Conservation (phyloP, 2,329 filamentous ascomycete species). For the Camptophora hylomeconis region DNA sequence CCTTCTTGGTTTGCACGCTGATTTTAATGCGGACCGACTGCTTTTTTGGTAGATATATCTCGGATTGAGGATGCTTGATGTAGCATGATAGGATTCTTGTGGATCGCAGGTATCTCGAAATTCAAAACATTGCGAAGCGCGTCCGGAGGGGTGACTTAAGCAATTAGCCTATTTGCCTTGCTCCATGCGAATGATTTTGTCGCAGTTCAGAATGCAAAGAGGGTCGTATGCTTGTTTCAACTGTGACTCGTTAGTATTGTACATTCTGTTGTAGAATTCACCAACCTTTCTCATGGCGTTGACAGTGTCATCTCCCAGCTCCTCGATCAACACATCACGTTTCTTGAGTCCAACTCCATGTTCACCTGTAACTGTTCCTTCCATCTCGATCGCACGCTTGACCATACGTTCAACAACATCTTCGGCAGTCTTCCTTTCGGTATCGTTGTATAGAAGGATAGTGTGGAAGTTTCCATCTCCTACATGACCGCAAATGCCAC, state of each 20-base stretch:
- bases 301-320: conserved; percentile 47
- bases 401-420: conserved; percentile 57
- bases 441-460: conserved; percentile 48
- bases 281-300: conserved; percentile 52
- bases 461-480: conserved; percentile 65
- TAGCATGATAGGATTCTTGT: too few species aligned
- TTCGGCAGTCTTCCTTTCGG: conserved; percentile 42
- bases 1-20: too few species aligned
- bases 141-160: too few species aligned
- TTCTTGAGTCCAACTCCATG: conserved; percentile 61
- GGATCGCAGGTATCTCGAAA: too few species aligned
- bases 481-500: conserved; percentile 58
- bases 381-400: conserved; percentile 54
- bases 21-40: too few species aligned
- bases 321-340: conserved; percentile 50
- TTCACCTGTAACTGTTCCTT: conserved; percentile 60
- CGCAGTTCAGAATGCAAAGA: conserved; percentile 51
- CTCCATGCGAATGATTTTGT: conserved; percentile 50
- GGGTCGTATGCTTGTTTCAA: conserved; percentile 54
- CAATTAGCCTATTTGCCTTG: conserved; percentile 10
- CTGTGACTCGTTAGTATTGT: conserved; percentile 23
- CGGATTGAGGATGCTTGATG: too few species aligned
- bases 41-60: too few species aligned
- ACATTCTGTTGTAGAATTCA: conserved; percentile 7
- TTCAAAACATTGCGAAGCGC: too few species aligned